A percentile compares a stretch with the other conserved stretches of the same genome.
These are phyloP conservation scores for Viridothelium virens DNA, from an alignment of 495 filamentous ascomycete species.

Conservation along the genomic window DNA sequence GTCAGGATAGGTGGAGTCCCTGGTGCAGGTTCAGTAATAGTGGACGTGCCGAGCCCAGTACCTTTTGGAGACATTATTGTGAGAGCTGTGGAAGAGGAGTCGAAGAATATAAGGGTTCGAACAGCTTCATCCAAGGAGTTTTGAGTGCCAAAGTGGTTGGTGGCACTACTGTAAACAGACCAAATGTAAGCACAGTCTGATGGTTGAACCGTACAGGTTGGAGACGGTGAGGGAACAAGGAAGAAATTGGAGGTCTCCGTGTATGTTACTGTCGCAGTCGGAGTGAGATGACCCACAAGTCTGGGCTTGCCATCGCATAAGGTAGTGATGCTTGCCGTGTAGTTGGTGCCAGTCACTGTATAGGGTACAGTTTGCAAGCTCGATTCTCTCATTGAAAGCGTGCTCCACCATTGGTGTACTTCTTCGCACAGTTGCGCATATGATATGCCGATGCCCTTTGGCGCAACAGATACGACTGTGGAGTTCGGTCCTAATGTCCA, in stretches of 20 bases:
- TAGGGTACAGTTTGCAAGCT: not conserved
- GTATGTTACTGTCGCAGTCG: conserved; percentile 3
- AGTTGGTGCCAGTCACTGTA: conserved; percentile 1
- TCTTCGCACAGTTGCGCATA: conserved; percentile 2
- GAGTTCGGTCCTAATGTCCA: conserved; percentile 7
- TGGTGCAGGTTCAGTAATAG: not conserved
- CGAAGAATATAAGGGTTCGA: not conserved
- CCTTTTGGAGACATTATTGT: not conserved
- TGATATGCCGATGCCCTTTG: not conserved
- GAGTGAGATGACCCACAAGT: conserved; percentile 10
- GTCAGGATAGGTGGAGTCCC: not conserved
- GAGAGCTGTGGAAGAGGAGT: not conserved
- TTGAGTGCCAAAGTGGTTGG: not conserved
- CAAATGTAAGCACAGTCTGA: conserved; percentile 15
- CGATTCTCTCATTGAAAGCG: not conserved
- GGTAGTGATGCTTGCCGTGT: conserved; percentile 2
- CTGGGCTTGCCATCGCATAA: conserved; percentile 13
- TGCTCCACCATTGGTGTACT: not conserved
- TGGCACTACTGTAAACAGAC: not conserved
- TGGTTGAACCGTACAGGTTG: conserved; percentile 10
- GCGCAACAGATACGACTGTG: not conserved
- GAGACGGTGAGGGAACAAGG: not conserved
- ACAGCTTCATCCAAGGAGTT: not conserved
- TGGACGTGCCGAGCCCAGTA: not conserved
- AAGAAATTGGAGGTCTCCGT: not conserved